Evolutionary conservation across 805 yeast species (phyloP), one percentile per base, ranked within the genome.

Genomic region (Wickerhamiella lipophila): DNA sequence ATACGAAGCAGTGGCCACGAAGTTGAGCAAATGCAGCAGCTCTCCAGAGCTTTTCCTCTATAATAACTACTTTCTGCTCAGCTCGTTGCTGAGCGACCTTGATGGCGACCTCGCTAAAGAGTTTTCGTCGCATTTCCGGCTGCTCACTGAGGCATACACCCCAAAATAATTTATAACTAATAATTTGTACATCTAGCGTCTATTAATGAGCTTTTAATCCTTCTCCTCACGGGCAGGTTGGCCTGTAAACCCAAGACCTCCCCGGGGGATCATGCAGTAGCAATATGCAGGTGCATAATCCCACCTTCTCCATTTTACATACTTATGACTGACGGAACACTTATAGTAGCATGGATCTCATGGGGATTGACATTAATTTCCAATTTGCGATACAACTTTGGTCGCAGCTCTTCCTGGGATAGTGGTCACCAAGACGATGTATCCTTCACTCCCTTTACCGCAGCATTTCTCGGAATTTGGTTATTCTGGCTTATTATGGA

Each of bases 1-100:
- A 53, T 88, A 78, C 60, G 97, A 92, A 60, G 77, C 77, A 19
- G 72, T 78, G 1, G 65, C 88, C 61, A 83, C 92, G 2, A 85
- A 81, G 57, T 63, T 86, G 47, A 76, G 85, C 55, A 69, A 66
- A 6, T 51, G 51, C 15, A 66, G 70, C 44, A 52, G 52, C 47
- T 72, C 75, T 52, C 63, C 73, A 9, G 96, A 86, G 59, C 64
- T 74, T 41, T 85, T 87, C 59, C 68, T 88, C 47, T 82, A 78
- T 60, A 82, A 81, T 53, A 83, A 83, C 59, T 83, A 79, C 61
- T 75, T 74, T 52, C 65, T 82, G 49, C 71, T 82, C 16, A 69
- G 68, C n/a, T 78, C 78, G 11, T 76, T 80, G 29, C 64, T 82
- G 34, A 57, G 63, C 45, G 71, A 72, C 52, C 60, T 70, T 47